Evolutionary conservation across 1,139 yeast genomes (phyloP), one percentile per base, ranked within the genome.

Genomic region (Pichia sp.): DNA sequence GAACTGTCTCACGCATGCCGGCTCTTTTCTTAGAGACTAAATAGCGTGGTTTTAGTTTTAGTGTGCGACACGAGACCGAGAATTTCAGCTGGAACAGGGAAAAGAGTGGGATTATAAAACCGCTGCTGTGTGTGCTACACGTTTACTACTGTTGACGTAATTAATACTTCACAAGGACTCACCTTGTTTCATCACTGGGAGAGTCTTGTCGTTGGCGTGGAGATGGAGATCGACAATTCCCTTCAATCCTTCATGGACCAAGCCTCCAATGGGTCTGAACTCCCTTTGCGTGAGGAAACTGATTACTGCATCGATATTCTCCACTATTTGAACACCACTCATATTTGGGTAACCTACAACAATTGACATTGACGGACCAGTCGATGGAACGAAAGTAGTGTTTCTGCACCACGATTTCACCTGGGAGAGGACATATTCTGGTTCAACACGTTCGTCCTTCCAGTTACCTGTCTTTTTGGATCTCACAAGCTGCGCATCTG

Each of bases 371-470:
- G 72, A 67, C 17, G 66, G 67, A 1, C 80, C 82, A 23, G 69
- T 72, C 5, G 77, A 72, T 6, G 84, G 77, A 13, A 77, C 64
- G 50, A 72, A 77, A 16, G 62, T 68, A 0, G 88, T 66, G 52
- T 79, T 78, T 39, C 67, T 71, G 27, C 72, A 69, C 11, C 82
- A 78, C 12, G 79, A 67, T 48, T 66, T 69, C 48, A 81, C 57
- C 53, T 82, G 93, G 13, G 69, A 67, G 37, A 65, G 61, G 3
- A 82, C 74, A 47, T 73, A 81, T 34, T 66, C 66, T 0, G 81
- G 68, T 42, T 81, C 87, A 46, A 79, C 70, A 37, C 72, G 54
- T 35, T 72, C 77, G 49, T 72, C 78, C 43, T 67, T 68, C 23
- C 66, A 51, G 40, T 67, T 67, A 31, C 58, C 56, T 1, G 69